Evolutionary conservation across 1,284 basidiomycete species (phyloP).

Genomic region (Flammula alnicola): DNA sequence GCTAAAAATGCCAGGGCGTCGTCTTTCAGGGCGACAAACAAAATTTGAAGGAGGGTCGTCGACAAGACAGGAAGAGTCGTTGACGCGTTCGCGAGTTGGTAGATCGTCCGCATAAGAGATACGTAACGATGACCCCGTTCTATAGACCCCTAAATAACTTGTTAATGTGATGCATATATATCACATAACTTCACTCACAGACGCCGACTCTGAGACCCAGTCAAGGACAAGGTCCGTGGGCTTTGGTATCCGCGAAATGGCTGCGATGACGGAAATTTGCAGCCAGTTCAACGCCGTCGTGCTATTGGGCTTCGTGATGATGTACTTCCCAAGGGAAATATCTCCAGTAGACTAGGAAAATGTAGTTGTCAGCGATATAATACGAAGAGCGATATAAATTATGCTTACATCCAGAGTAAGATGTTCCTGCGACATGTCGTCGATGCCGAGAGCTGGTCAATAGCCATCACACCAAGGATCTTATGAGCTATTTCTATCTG

Average conservation of each 20-base stretch:
- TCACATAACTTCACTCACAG: slow-evolving; percentile 31
- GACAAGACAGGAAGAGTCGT: slow-evolving; percentile 52
- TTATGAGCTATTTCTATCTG: slow-evolving; percentile 58
- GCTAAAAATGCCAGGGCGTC: slow-evolving; percentile 84
- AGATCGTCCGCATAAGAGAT: slow-evolving; percentile 61
- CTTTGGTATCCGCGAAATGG: slow-evolving; percentile 52
- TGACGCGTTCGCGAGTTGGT: slow-evolving; percentile 63
- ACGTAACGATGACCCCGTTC: slow-evolving; percentile 50
- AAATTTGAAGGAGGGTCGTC: slow-evolving; percentile 57
- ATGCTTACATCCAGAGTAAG: slow-evolving; percentile 47
- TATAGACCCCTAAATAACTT: slow-evolving; percentile 18
- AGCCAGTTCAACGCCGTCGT: slow-evolving; percentile 56
- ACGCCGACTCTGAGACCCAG: slow-evolving; percentile 46
- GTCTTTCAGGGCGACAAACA: slow-evolving; percentile 75
- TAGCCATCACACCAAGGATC: slow-evolving; percentile 51
- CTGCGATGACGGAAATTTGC: slow-evolving; percentile 57
- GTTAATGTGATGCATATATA: background rate
- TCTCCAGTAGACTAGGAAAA: slow-evolving; percentile 37
- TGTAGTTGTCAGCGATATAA: slow-evolving; percentile 13
- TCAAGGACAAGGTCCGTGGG: slow-evolving; percentile 48
- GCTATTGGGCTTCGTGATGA: slow-evolving; percentile 64
- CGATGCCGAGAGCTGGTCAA: slow-evolving; percentile 48
- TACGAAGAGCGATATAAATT: background rate
- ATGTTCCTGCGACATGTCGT: slow-evolving; percentile 47
- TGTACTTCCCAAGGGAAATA: slow-evolving; percentile 46